Percentiles rank a stretch among this genome's conserved stretches.
Conservation (phyloP, 345 rosid genomes). For the Pistacia integerrima region DNA sequence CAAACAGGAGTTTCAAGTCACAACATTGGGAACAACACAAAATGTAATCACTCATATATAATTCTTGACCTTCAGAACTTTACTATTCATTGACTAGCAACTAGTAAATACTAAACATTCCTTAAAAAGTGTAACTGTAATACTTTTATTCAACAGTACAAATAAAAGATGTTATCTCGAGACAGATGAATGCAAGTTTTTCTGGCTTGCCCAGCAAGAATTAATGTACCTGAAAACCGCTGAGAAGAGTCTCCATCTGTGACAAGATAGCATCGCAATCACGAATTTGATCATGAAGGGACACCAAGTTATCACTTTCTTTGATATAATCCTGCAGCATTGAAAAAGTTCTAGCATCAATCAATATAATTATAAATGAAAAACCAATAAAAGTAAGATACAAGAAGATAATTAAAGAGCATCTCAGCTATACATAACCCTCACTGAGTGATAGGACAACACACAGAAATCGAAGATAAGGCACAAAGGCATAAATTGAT, state of each 20-base stretch:
- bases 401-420: not conserved
- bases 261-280: slow-evolving; percentile 91
- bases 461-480: not conserved
- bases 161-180: too few species aligned
- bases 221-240: slow-evolving; percentile 85
- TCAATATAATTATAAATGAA: too few species aligned
- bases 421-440: not conserved
- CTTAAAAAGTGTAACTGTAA: too few species aligned
- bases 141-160: too few species aligned
- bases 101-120: too few species aligned
- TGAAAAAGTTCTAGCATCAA: slow-evolving; percentile 8
- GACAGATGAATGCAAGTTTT: not conserved
- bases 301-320: slow-evolving; percentile 95
- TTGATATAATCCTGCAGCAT: slow-evolving; percentile 83
- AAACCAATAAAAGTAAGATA: not conserved
- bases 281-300: slow-evolving; percentile 95
- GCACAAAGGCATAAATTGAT: not conserved
- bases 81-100: too few species aligned
- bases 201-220: not conserved
- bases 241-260: slow-evolving; percentile 95
- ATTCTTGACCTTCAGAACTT: too few species aligned
- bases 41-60: too few species aligned
- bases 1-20: not conserved
- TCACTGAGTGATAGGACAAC: not conserved
- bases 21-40: not conserved